These are phyloP conservation scores for Lentinula boryana DNA, from an alignment of 768 basidiomycete species.

Conservation along the genomic window DNA sequence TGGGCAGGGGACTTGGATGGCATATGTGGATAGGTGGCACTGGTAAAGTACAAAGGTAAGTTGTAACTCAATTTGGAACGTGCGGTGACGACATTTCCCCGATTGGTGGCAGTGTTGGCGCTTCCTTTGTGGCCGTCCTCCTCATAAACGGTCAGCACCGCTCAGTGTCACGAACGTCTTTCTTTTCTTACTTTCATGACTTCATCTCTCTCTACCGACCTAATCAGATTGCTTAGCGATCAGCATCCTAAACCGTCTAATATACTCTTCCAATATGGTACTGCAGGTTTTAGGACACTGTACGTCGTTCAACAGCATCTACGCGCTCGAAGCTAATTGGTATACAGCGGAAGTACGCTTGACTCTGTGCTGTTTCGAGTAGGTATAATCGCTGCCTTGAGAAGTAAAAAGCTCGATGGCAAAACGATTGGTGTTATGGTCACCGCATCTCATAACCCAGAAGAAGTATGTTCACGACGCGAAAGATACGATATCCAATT, in stretches of 20 bases:
- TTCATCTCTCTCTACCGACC: constrained; percentile 28
- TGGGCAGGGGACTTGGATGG: constrained; percentile 76
- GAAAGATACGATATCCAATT: not conserved
- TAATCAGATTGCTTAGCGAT: constrained; percentile 45
- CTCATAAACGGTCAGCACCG: not conserved
- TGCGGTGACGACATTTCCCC: not conserved
- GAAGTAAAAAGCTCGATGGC: constrained; percentile 90
- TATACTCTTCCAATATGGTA: constrained; percentile 81
- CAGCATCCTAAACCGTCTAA: constrained; percentile 68
- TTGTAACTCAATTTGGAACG: constrained; percentile 7
- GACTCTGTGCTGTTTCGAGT: constrained; percentile 94
- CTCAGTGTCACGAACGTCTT: not conserved
- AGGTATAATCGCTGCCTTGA: constrained; percentile 81
- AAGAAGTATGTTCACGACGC: constrained; percentile 51
- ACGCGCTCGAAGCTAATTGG: constrained; percentile 7
- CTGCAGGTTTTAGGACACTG: constrained; percentile 91
- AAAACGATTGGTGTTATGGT: constrained; percentile 97
- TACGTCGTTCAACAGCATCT: constrained; percentile 33
- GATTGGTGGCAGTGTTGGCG: not conserved
- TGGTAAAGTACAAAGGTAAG: constrained; percentile 7
- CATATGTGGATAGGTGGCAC: constrained; percentile 32
- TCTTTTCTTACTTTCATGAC: constrained; percentile 20
- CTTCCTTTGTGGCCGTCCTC: not conserved
- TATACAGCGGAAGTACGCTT: constrained; percentile 55
- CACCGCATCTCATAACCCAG: constrained; percentile 99